Evolutionary conservation across 305 asterid species (phyloP), one percentile per base, ranked within the genome.

Genomic region (Salvia sclarea): DNA sequence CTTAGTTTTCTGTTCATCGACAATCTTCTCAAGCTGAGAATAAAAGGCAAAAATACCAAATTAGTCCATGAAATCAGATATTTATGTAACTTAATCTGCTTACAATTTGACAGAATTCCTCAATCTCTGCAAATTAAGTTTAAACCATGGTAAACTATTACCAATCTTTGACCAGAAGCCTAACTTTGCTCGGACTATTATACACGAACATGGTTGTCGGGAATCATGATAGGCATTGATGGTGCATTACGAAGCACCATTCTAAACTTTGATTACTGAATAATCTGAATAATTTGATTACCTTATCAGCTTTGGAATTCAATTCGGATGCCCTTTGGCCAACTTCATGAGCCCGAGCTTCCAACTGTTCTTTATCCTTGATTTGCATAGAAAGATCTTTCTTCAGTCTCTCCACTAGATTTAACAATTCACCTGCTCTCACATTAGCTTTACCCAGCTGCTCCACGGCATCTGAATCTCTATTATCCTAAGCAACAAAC

Each of bases 11-110:
- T 85, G 95, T 33, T 83, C 82, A 56, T 76, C 88, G 54, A 82
- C 68, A 31, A 69, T 77, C 76, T 80, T 85, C 67, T 87, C 78
- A 70, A 85, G 89, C 96, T 89, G 93, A 64, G 73, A 59, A 76
- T 68, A 41, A 24, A 22, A 14, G 17, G n/a, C 22, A 18, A 21
- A 24, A 48, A 35, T 8, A 24, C n/a, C 35, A 69, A 52, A 53
- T 38, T 56, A 56, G 7, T 13, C 16, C 41, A 62, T 14, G 14
- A 52, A 52, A 52, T 22, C 35, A 21, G 35, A 12, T 24, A 13
- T 22, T 11, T 12, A 24, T 24, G 21, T 6, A 54, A 52, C 12
- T 5, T 13, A 52, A 52, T 52, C 14, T 52, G 5, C 16, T 52
- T 24, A 24, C 33, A 52, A 52, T 1, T 22, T 52, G 33, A 22